A percentile compares a stretch with the other conserved stretches of the same genome.
phyloP scores from a whole-genome alignment of 495 filamentous ascomycete genomes.

The Astrocystis sublimbata region DNA sequence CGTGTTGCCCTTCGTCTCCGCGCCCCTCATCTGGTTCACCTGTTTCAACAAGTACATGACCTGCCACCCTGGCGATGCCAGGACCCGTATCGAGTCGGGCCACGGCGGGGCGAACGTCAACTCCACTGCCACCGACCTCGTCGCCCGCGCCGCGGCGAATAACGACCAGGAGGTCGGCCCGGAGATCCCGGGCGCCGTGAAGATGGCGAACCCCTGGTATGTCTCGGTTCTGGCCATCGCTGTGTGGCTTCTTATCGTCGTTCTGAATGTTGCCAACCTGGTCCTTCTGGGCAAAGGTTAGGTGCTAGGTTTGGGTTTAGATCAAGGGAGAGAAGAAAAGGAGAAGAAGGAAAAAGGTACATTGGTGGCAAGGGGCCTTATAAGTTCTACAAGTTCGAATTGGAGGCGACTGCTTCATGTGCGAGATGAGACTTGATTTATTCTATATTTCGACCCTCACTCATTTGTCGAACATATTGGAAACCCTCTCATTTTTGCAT shows the following conservation, averaged over 20 bases:
- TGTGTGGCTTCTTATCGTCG: slow-evolving; percentile 67
- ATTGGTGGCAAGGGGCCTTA: no score
- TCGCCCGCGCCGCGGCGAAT: neutral
- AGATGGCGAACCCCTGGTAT: slow-evolving; percentile 65
- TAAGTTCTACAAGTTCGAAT: no score
- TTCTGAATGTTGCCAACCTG: slow-evolving; percentile 74
- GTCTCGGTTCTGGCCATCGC: slow-evolving; percentile 54
- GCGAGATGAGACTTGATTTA: no score
- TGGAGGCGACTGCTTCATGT: no score
- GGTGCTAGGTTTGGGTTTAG: no score
- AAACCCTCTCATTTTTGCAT: no score
- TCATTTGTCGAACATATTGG: no score
- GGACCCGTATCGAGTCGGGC: slow-evolving; percentile 36
- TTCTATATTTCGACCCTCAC: no score
- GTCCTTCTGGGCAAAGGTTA: slow-evolving; percentile 63
- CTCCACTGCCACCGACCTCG: slow-evolving; percentile 16
- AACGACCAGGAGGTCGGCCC: slow-evolving; percentile 26
- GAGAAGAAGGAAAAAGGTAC: no score
- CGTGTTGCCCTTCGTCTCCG: slow-evolving; percentile 77
- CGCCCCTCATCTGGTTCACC: slow-evolving; percentile 87
- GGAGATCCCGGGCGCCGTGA: slow-evolving; percentile 33
- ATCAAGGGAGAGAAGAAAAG: no score
- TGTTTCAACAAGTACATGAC: slow-evolving; percentile 81
- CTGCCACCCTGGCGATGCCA: slow-evolving; percentile 47
- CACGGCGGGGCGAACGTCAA: slow-evolving; percentile 20